Base-by-base conservation (phyloP, 2,329 filamentous ascomycete species). In the Pseudofabraea citricarpa region DNA sequence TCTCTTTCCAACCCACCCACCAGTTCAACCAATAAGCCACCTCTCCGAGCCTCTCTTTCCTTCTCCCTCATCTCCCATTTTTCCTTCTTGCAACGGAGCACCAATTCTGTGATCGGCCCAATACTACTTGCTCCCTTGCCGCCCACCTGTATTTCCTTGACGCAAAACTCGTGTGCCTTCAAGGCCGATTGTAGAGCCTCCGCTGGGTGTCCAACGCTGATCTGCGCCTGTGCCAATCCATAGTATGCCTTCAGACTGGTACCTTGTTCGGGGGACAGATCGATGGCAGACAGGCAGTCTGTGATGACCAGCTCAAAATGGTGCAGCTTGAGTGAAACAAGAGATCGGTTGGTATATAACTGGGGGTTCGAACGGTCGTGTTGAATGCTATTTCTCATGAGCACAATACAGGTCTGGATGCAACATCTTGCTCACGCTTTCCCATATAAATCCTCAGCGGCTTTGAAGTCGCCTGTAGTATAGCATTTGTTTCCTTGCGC, bases 271-370 rank as follows among this genome's bases (percentile, higher is more conserved):
- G 12, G 42, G 44, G 15, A 53, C 16, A 75, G 71, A 46, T 80
- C 74, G 39, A 96, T 82, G 51, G 86, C 89, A 40, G 79, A 72
- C 41, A 83, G 66, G 60, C 90, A 91, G 65, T 96, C 90, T 47
- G 79, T 71, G 50, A 93, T 83, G 38, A 85, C 89, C 8, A 74
- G 81, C 22, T 87, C 76, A 79, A 84, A 94, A 55, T 80, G 72
- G 47, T 75, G 68, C 18, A 95, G 75, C 65, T 85, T 87, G 46
- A 93, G 72, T 31, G 90, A 80, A 3, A 85, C 82, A 67, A 95
- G 85, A 40, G 90, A 87, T 42, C 90, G 87, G 67, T 96, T 97
- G 29, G 89, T 91, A 67, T 90, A 96, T 40, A 95, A 76, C 22
- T 85, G 73, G 2, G 85, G 79, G 60, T 95, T 93, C 43, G 72